Base-by-base conservation (phyloP, 805 yeast genomes). In the Grigorovia humatica region DNA sequence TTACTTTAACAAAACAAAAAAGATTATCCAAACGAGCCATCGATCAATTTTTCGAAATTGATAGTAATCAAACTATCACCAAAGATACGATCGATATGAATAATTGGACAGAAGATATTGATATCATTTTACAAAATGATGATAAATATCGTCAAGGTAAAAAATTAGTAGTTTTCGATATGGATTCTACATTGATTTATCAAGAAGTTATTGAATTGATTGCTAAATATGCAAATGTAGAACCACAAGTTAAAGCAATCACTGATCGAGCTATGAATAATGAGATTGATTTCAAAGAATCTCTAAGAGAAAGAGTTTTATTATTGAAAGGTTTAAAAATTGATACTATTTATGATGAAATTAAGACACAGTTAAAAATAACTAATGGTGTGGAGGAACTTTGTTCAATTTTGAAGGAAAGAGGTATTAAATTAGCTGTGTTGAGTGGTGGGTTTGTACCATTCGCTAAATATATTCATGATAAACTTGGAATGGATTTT, bases 201-300 rank as follows among this genome's bases (percentile, higher is more conserved):
- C 98, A 93, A 69, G 99, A 93, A 70, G 97, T 93, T 43, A 93
- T 93, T 59, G 99, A 93, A 64, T 69, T 93, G 63, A 91, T 93
- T 57, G 99, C 99, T 2, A 88, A 88, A 0, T 84, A 87, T 60
- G 98, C 96, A n/a, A 76, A 79, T 57, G 95, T 93, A 38, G 96
- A 93, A 63, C 81, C 76, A 6, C 74, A 88, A 65, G 99, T 93
- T 7, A 85, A 91, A 5, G 85, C 76, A 32, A 90, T 93, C 59
- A 93, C 99, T 2, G 88, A 85, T 43, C 76, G 88, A 27, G 98
- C 99, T 19, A 93, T 93, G 99, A 90, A 91, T 60, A 97, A 97
- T 29, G 96, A 91, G 64, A 72, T 93, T 18, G 98, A 93, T 65
- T 93, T 93, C 74, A 81, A 79, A 55, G 87, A 85, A 58, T 87